These are phyloP conservation scores for Xanthoceras sorbifolium DNA, from an alignment of 345 rosid species.

Conservation along the genomic window DNA sequence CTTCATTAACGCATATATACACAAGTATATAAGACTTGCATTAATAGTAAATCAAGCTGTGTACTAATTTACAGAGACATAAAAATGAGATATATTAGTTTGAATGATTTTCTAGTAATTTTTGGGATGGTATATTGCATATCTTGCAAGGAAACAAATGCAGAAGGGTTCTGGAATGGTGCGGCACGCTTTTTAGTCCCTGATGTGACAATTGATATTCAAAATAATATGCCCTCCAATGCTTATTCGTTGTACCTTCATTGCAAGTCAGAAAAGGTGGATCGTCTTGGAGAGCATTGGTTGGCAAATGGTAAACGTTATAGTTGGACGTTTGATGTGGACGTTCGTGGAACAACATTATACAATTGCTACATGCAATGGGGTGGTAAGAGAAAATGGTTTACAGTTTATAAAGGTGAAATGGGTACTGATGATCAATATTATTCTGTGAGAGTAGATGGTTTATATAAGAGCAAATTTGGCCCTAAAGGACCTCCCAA, in stretches of 20 bases:
- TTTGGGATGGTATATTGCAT: neutral
- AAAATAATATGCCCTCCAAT: neutral
- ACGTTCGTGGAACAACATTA: neutral
- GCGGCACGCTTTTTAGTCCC: neutral
- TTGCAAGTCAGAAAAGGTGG: neutral
- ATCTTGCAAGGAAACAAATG: neutral
- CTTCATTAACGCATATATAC: neutral
- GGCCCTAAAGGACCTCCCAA: neutral
- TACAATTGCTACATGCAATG: neutral
- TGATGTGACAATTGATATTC: neutral
- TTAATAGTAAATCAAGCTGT: too few relatives aligned
- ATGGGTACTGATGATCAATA: neutral
- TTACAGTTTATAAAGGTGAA: neutral
- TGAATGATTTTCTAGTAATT: neutral
- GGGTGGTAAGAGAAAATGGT: neutral
- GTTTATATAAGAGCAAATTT: neutral
- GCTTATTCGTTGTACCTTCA: neutral
- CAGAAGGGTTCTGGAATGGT: neutral
- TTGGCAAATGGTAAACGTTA: neutral
- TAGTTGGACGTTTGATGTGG: neutral
- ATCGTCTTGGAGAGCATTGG: neutral
- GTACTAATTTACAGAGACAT: too few relatives aligned
- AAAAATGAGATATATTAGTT: neutral
- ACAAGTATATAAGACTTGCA: neutral
- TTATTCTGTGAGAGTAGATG: neutral